Percentiles rank a stretch among this genome's conserved stretches.
These are phyloP conservation scores for Neofusicoccum parvum DNA, from an alignment of 2,329 filamentous ascomycete genomes.

Conservation along the genomic window DNA sequence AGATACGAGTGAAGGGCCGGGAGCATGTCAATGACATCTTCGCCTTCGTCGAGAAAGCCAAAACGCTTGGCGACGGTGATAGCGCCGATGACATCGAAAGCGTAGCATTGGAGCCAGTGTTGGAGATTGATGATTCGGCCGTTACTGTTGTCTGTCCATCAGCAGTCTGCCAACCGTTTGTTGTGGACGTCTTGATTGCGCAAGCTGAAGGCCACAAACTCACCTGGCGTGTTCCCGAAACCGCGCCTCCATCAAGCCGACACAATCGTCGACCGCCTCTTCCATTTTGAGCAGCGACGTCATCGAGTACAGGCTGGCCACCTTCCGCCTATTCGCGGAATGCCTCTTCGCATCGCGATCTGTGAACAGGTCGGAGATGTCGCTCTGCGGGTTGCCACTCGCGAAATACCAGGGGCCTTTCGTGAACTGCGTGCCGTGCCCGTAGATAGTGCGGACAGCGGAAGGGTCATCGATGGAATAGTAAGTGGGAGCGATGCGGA, in stretches of 20 bases:
- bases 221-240: background rate
- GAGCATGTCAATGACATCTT: constrained; percentile 50
- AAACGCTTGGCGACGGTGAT: constrained; percentile 49
- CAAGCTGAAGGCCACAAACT: background rate
- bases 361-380: background rate
- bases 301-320: constrained; percentile 6
- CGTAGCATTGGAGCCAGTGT: constrained; percentile 52
- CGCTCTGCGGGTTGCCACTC: constrained; percentile 31
- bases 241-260: background rate
- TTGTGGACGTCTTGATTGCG: too few relatives aligned
- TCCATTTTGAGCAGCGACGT: background rate
- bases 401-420: constrained; percentile 52
- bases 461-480: constrained; percentile 34
- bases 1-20: constrained; percentile 39
- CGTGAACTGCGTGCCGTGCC: constrained; percentile 50
- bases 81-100: constrained; percentile 56
- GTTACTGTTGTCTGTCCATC: background rate
- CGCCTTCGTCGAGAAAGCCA: constrained; percentile 47
- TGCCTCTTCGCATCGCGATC: background rate
- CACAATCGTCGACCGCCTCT: background rate
- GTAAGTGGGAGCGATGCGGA: constrained; percentile 35
- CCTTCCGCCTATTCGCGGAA: background rate
- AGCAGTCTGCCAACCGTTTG: too few relatives aligned
- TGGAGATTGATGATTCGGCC: constrained; percentile 39
- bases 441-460: constrained; percentile 35